Conservation (phyloP, 345 rosid genomes). For the Raphanus raphanistrum region DNA sequence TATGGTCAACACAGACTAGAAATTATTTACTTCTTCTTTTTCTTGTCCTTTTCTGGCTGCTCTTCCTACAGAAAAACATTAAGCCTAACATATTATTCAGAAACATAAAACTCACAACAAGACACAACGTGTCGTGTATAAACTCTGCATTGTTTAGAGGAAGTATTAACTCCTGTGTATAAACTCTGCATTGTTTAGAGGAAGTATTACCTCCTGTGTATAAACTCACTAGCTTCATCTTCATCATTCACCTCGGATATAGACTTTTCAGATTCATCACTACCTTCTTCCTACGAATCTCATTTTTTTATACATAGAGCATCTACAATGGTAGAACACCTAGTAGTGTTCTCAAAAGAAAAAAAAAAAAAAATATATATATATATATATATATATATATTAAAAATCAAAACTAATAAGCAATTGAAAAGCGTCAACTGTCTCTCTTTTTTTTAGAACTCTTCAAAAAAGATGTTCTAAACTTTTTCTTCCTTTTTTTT, state of each 20-base stretch:
- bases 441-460: no score
- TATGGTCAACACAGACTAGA: constrained; percentile 16
- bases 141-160: not conserved
- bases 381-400: no score
- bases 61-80: constrained; percentile 17
- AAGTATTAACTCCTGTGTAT: constrained; percentile 41
- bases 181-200: not conserved
- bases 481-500: no score
- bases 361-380: no score
- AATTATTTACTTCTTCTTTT: not conserved
- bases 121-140: not conserved
- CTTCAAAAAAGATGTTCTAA: no score
- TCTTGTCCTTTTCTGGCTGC: constrained; percentile 25
- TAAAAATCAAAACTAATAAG: no score
- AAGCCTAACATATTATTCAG: not conserved
- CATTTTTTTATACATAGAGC: constrained; percentile 2
- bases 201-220: constrained; percentile 41
- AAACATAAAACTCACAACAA: not conserved
- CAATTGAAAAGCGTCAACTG: no score
- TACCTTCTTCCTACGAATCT: constrained; percentile 47
- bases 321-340: no score
- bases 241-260: constrained; percentile 68
- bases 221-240: constrained; percentile 47
- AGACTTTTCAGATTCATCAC: constrained; percentile 63
- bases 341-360: no score